Percentiles rank a stretch among this genome's conserved stretches.
phyloP scores from a whole-genome alignment of 2,329 filamentous ascomycete genomes.

The Balansia obtecta region DNA sequence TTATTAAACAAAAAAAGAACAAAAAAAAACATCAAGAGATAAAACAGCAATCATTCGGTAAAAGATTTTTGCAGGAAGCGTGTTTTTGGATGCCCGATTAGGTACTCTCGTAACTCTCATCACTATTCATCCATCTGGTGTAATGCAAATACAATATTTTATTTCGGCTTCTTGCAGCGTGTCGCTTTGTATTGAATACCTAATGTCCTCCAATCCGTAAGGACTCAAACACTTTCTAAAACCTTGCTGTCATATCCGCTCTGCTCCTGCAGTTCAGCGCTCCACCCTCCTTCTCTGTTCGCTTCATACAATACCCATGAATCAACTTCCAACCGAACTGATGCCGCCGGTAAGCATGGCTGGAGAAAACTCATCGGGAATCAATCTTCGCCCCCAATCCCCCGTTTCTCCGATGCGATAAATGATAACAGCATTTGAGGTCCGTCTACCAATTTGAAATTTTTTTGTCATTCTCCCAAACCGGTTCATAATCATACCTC shows the following conservation, averaged over 20 bases:
- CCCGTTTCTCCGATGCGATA: neutral
- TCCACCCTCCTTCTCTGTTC: neutral
- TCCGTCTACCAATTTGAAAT: conserved; percentile 14
- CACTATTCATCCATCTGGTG: too few species aligned
- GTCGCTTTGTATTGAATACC: conserved; percentile 1
- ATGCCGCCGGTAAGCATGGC: neutral
- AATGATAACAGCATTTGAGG: conserved; percentile 4
- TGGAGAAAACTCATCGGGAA: neutral
- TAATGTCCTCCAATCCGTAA: conserved; percentile 1
- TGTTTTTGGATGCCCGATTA: too few species aligned
- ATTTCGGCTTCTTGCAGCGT: neutral
- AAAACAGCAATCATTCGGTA: too few species aligned
- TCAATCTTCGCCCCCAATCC: neutral
- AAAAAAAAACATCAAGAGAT: too few species aligned
- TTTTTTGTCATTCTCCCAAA: conserved; percentile 8
- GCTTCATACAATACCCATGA: conserved; percentile 1
- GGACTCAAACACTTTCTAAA: conserved; percentile 5
- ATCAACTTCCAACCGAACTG: neutral
- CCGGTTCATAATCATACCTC: conserved; percentile 4
- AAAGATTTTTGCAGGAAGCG: too few species aligned
- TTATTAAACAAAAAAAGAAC: too few species aligned
- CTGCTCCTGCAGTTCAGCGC: neutral
- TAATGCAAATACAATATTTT: neutral
- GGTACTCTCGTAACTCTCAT: too few species aligned
- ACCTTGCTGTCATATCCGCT: neutral